These are phyloP conservation scores for Irpex lacteus DNA, from an alignment of 1,284 basidiomycete species.

Conservation along the genomic window DNA sequence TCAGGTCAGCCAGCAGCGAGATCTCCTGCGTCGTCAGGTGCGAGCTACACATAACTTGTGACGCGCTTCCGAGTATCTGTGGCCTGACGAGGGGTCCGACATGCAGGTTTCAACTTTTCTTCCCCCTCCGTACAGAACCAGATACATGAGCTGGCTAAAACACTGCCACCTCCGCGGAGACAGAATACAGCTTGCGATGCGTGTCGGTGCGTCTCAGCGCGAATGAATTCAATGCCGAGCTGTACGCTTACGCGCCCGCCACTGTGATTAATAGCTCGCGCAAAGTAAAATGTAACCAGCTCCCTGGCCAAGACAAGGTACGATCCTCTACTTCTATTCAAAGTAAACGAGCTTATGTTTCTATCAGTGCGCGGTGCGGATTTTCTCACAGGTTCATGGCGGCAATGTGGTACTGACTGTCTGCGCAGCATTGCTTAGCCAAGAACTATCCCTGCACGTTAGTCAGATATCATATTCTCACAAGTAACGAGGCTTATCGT, in stretches of 20 bases:
- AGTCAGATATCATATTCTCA: conserved; percentile 27
- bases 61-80: background rate
- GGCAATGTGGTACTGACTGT: conserved; percentile 1
- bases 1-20: conserved; percentile 3
- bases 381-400: background rate
- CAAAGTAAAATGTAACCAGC: conserved; percentile 80
- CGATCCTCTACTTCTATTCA: background rate
- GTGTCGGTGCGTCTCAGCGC: conserved; percentile 54
- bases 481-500: conserved; percentile 23
- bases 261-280: conserved; percentile 49
- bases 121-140: conserved; percentile 68
- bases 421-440: conserved; percentile 64
- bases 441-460: conserved; percentile 86
- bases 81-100: conserved; percentile 17
- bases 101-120: conserved; percentile 55
- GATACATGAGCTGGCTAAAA: conserved; percentile 73
- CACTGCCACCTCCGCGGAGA: conserved; percentile 73
- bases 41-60: background rate
- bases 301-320: conserved; percentile 77
- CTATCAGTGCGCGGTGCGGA: conserved; percentile 52
- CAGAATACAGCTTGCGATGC: conserved; percentile 92
- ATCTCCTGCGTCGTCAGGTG: conserved; percentile 6
- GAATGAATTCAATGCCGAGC: background rate
- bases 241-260: conserved; percentile 14
- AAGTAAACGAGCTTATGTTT: conserved; percentile 4